These are phyloP conservation scores for Mucor racemosus DNA, from an alignment of 371 early-diverging fungal genomes.

Conservation along the genomic window DNA sequence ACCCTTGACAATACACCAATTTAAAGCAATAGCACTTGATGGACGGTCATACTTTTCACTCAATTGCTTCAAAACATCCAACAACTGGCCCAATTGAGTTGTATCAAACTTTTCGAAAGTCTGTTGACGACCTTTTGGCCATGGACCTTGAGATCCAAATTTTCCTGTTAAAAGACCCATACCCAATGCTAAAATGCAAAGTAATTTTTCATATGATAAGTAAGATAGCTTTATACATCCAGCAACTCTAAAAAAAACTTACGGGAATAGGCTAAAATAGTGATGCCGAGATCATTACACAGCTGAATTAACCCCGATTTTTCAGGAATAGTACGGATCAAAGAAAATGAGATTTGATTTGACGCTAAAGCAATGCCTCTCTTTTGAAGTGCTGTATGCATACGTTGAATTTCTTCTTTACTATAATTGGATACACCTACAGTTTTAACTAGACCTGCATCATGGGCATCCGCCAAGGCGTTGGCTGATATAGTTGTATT, in stretches of 20 bases:
- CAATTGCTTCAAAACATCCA: constrained; percentile 33
- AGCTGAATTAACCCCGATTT: constrained; percentile 54
- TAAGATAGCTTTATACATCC: too few species aligned
- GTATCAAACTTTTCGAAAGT: constrained; percentile 33
- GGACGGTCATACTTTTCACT: constrained; percentile 34
- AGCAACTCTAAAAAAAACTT: constrained; percentile 13
- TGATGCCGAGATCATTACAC: constrained; percentile 63
- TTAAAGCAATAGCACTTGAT: constrained; percentile 47
- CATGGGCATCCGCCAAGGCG: constrained; percentile 57
- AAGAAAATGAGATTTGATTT: constrained; percentile 59
- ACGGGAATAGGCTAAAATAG: constrained; percentile 65
- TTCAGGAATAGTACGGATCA: constrained; percentile 56
- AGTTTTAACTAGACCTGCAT: constrained; percentile 59
- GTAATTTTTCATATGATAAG: background rate
- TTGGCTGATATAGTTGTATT: constrained; percentile 28
- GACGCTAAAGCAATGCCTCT: constrained; percentile 58
- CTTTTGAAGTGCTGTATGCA: constrained; percentile 56
- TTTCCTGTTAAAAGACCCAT: constrained; percentile 62
- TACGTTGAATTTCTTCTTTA: constrained; percentile 46
- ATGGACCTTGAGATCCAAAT: constrained; percentile 49
- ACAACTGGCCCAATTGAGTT: constrained; percentile 28
- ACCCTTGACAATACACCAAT: constrained; percentile 56
- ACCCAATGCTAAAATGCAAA: constrained; percentile 32
- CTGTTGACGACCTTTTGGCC: constrained; percentile 31
- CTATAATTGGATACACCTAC: constrained; percentile 77